Evolutionary conservation across 2,329 filamentous ascomycete genomes (phyloP).

Genomic region (Magnaporthiopsis rhizophila): DNA sequence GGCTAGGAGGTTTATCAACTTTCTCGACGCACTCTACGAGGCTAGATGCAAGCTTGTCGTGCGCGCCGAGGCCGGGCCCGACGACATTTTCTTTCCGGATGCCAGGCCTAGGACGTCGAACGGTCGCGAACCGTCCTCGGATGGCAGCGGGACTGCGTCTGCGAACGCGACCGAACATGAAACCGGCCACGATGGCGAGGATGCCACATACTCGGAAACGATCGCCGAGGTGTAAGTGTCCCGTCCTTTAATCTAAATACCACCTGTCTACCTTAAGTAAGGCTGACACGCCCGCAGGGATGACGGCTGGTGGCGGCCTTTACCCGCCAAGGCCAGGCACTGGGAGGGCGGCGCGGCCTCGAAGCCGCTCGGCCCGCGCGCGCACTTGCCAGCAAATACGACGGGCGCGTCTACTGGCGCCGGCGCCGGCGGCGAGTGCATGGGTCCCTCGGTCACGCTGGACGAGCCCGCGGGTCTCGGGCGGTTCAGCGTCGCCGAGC

Average conservation of each 20-base stretch:
- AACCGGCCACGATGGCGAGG: conserved; percentile 16
- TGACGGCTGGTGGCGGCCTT: conserved; percentile 59
- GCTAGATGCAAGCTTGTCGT: conserved; percentile 70
- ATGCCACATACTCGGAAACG: conserved; percentile 36
- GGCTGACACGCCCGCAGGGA: conserved; percentile 63
- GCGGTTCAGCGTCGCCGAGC: conserved; percentile 22
- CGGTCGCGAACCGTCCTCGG: neutral
- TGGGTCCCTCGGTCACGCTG: conserved; percentile 32
- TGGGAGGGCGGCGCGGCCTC: conserved; percentile 44
- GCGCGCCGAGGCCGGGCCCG: conserved; percentile 58
- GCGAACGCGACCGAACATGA: conserved; percentile 8
- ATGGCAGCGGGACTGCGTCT: neutral
- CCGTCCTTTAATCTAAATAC: neutral
- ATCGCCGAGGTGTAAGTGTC: conserved; percentile 21
- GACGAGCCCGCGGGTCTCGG: conserved; percentile 35
- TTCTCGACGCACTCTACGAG: conserved; percentile 75
- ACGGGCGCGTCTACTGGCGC: neutral
- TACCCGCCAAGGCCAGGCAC: conserved; percentile 52
- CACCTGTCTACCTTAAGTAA: too few species aligned
- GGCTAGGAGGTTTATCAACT: conserved; percentile 69
- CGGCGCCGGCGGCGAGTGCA: neutral
- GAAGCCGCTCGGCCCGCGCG: neutral
- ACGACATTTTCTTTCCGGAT: conserved; percentile 72
- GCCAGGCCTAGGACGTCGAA: neutral
- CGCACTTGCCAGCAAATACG: neutral